Percentiles rank a stretch among this genome's conserved stretches.
phyloP scores from a whole-genome alignment of 1,139 yeast genomes.

The Hemisphaericaspora lyxosophila region DNA sequence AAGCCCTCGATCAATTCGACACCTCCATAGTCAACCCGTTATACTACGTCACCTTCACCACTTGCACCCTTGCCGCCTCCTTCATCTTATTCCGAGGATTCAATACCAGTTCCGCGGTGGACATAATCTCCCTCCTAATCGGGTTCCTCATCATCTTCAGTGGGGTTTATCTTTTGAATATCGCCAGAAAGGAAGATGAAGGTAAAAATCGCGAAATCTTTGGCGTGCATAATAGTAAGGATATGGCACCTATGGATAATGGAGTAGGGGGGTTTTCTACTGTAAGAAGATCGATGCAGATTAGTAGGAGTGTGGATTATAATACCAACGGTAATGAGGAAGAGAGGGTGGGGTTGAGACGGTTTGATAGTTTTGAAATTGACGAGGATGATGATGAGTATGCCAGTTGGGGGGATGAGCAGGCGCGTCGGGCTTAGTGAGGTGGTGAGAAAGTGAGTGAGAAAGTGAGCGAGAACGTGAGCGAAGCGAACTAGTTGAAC shows the following conservation, averaged over 20 bases:
- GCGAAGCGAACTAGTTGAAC: too few species aligned
- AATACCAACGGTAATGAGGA: too few species aligned
- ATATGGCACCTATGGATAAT: constrained; percentile 73
- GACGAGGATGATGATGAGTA: constrained; percentile 27
- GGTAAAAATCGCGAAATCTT: constrained; percentile 56
- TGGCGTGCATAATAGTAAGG: constrained; percentile 58
- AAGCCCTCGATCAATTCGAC: constrained; percentile 90
- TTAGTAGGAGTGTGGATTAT: constrained; percentile 48
- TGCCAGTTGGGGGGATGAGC: too few species aligned
- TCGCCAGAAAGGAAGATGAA: constrained; percentile 67
- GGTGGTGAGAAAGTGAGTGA: too few species aligned
- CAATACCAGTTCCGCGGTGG: constrained; percentile 78
- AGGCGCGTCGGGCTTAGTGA: too few species aligned
- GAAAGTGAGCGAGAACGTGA: too few species aligned
- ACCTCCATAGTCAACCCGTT: constrained; percentile 90
- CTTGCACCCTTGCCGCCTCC: constrained; percentile 83
- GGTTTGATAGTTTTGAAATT: constrained; percentile 62
- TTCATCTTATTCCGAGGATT: constrained; percentile 85
- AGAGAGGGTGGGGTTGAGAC: constrained; percentile 58
- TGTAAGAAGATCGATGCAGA: constrained; percentile 64
- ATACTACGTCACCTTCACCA: constrained; percentile 88
- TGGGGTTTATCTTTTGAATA: constrained; percentile 82
- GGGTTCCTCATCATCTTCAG: constrained; percentile 86
- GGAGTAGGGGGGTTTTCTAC: constrained; percentile 76
- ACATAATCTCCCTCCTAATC: constrained; percentile 78